Percentiles rank a stretch among this genome's conserved stretches.
Evolutionary conservation across 768 basidiomycete species (phyloP).

Genomic region (Pluteus cervinus): DNA sequence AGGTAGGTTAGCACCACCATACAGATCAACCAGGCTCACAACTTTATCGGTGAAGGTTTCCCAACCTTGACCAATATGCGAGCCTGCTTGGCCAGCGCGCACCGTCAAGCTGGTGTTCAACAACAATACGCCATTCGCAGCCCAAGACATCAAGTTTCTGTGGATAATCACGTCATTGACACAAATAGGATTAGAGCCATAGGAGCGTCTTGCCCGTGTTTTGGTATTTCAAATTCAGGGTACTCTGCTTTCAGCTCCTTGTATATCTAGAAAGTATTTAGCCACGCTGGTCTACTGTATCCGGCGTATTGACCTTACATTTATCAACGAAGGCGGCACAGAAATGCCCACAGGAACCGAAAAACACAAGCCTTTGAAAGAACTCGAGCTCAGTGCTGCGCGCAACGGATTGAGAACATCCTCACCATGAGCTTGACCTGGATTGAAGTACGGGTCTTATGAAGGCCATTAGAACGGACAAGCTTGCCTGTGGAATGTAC

Average conservation of each 20-base stretch:
- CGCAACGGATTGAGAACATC: constrained; percentile 4
- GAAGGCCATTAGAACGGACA: neutral
- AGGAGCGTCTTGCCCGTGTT: constrained; percentile 63
- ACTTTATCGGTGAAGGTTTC: constrained; percentile 83
- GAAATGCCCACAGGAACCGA: constrained; percentile 77
- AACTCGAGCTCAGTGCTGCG: constrained; percentile 10
- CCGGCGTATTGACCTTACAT: constrained; percentile 41
- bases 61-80: constrained; percentile 87
- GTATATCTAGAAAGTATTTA: constrained; percentile 58
- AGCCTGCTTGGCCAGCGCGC: constrained; percentile 64
- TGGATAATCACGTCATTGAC: constrained; percentile 4
- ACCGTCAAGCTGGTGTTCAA: constrained; percentile 94
- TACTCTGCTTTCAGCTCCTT: constrained; percentile 80
- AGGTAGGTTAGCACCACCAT: constrained; percentile 66
- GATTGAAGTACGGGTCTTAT: constrained; percentile 82
- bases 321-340: constrained; percentile 77
- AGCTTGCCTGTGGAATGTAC: constrained; percentile 2
- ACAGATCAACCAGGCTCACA: constrained; percentile 69
- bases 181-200: constrained; percentile 5
- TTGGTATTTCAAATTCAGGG: constrained; percentile 70
- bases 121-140: constrained; percentile 81
- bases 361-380: constrained; percentile 70
- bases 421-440: constrained; percentile 81
- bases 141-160: constrained; percentile 80
- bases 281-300: neutral